Evolutionary conservation across 2,329 filamentous ascomycete species (phyloP), one percentile per base, ranked within the genome.

Genomic region (Cladosporium colombiae): DNA sequence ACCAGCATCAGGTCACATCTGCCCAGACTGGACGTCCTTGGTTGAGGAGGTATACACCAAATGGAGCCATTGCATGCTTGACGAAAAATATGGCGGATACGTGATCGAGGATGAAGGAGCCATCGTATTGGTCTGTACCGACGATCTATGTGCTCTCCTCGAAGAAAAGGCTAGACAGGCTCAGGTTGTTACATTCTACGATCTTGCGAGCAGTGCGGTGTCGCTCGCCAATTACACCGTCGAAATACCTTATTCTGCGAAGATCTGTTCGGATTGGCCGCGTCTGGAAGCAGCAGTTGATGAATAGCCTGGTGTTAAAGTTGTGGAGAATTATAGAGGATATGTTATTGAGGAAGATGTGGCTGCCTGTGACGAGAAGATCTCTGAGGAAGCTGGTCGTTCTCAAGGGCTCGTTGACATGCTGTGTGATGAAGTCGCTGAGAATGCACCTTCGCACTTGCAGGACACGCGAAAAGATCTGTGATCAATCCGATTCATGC

Each of bases 51-150:
- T 50, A 14, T 18, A 2, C 37, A 25, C 21, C 33, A 49, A 35
- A 14, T 50, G 58, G 58, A 14, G 21, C 0, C 25, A 50, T 25
- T 29, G 18, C 25, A 3, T n/a, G 18, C 13, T 61, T 5, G 58
- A 61, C 23, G 50, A 61, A 11, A 29, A 49, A 14, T 23, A 61
- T 16, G 40, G 58, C 18, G 58, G 40, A 27, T 33, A 50, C 44
- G 27, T 61, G 25, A 49, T 61, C 58, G 27, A 46, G 33, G 58
- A 61, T n/a, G 23, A 61, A n/a, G 58, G 40, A 7, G 25, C 23
- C 2, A 49, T 61, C 10, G 58, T 61, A 16, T 8, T 61, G 25
- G 40, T 33, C 40, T 61, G 58, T 44, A 33, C 58, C 58, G 58
- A 61, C n/a, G n/a, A 61, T 14, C 18, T 61, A 11, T 61, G 58